Conservation (phyloP, 106 monocot species). For the Phalaenopsis aphrodite region DNA sequence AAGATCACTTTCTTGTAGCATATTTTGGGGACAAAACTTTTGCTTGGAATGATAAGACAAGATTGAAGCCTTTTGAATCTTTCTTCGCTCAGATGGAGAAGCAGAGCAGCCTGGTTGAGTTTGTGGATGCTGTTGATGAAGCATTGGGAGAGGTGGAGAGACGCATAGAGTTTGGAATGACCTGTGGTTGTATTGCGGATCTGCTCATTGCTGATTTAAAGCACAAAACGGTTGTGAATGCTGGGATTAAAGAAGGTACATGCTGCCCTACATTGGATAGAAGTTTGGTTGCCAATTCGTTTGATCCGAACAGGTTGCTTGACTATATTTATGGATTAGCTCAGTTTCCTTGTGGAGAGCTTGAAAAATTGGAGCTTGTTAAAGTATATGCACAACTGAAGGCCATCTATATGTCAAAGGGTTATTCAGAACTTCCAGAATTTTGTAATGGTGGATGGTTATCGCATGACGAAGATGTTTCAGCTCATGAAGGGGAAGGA, state of each 20-base stretch:
- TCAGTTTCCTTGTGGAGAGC: constrained; percentile 18
- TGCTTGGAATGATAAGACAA: constrained; percentile 69
- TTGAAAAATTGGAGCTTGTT: constrained; percentile 37
- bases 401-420: constrained; percentile 36
- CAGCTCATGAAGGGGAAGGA: not conserved
- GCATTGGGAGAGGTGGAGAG: constrained; percentile 52
- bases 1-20: constrained; percentile 49
- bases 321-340: constrained; percentile 40
- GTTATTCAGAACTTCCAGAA: constrained; percentile 34
- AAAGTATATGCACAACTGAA: constrained; percentile 28
- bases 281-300: constrained; percentile 16
- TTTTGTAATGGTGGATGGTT: constrained; percentile 16
- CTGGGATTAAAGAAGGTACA: constrained; percentile 43
- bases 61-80: constrained; percentile 45
- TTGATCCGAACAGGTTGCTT: constrained; percentile 39
- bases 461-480: constrained; percentile 14
- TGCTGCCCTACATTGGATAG: constrained; percentile 14
- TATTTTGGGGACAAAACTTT: constrained; percentile 84
- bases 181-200: constrained; percentile 35
- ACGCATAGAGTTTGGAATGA: constrained; percentile 41
- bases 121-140: constrained; percentile 26
- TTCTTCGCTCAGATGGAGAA: constrained; percentile 52
- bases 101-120: constrained; percentile 43
- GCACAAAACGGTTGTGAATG: constrained; percentile 41
- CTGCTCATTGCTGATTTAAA: constrained; percentile 18